Percentiles rank a stretch among this genome's conserved stretches.
Conservation (phyloP, 148 eudicot genomes). For the Diospyros kaki region DNA sequence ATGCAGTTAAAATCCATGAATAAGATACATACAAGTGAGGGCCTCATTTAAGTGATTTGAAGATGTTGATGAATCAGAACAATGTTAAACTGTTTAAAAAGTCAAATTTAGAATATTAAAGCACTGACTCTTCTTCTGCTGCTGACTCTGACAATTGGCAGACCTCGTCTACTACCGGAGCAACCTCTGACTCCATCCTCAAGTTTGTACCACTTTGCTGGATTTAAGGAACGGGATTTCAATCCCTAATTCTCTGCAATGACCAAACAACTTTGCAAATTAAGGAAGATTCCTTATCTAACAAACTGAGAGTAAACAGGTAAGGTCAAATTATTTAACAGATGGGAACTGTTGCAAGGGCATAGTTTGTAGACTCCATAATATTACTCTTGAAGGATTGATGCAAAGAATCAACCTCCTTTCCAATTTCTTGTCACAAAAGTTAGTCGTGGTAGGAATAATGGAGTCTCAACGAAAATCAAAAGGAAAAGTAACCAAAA, state of each 20-base stretch:
- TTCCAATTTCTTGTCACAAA: background rate
- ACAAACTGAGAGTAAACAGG: background rate
- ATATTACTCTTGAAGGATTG: background rate
- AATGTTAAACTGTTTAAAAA: background rate
- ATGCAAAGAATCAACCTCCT: background rate
- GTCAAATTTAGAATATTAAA: background rate
- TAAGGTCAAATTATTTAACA: background rate
- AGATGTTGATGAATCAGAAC: background rate
- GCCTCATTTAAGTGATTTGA: background rate
- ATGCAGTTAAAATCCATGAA: background rate
- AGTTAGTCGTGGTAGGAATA: background rate
- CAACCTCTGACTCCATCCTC: constrained; percentile 41
- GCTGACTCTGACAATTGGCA: constrained; percentile 23
- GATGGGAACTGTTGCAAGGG: background rate
- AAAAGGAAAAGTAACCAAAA: background rate
- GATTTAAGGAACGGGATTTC: background rate
- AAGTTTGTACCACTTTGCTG: background rate
- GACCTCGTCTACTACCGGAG: constrained; percentile 24
- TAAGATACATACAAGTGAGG: background rate
- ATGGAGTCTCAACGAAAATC: background rate
- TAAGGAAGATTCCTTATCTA: background rate
- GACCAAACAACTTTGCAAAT: background rate
- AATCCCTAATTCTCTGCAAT: background rate
- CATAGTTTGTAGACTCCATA: background rate
- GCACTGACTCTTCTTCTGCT: constrained; percentile 32